Base-by-base conservation (phyloP, 2,329 filamentous ascomycete genomes). In the Colletotrichum lentis region DNA sequence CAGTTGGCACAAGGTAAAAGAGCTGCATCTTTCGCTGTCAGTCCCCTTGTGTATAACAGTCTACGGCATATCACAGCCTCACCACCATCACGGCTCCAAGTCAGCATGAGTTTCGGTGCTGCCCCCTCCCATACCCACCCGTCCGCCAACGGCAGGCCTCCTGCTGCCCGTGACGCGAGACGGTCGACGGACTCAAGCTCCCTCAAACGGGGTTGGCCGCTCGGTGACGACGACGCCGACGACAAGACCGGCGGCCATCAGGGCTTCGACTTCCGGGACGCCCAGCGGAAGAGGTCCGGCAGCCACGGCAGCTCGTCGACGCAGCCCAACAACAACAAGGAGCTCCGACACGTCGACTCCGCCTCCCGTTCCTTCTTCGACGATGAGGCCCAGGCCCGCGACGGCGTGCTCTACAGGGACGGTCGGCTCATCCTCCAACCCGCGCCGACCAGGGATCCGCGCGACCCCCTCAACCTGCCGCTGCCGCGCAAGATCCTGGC, bases 401-500 rank as follows among this genome's bases (percentile, higher is more conserved):
- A 68, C 7, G 65, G 55, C 12, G 24, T 53, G 3, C 65, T 68
- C 8, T 68, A 60, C 37, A 31, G 12, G 11, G 41, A 68, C n/a
- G 65, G 65, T 6, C 55, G 56, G 12, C 65, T 68, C 11, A 31
- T 68, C 3, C 55, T 68, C 0, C 62, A 68, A 18, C 65, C 62
- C 6, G 65, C 62, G 2, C 65, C 62, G 0, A 68, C 65, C 1
- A 31, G 56, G 16, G 62, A 68, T 20, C 65, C 65, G 5, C 62
- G 65, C 3, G 65, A 68, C 24, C 65, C 65, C 11, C 62, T 68
- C 55, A 68, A 68, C 10, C 22, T 68, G 0, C 65, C 55, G 1
- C 7, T 68, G 2, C 35, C 62, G 0, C 49, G 55, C 0, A 68
- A 68, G 22, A 22, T 56, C 5, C 50, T 68, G 1, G 65, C 47